Evolutionary conservation across 2,329 filamentous ascomycete species (phyloP).

Genomic region (Hysterium pulicare): DNA sequence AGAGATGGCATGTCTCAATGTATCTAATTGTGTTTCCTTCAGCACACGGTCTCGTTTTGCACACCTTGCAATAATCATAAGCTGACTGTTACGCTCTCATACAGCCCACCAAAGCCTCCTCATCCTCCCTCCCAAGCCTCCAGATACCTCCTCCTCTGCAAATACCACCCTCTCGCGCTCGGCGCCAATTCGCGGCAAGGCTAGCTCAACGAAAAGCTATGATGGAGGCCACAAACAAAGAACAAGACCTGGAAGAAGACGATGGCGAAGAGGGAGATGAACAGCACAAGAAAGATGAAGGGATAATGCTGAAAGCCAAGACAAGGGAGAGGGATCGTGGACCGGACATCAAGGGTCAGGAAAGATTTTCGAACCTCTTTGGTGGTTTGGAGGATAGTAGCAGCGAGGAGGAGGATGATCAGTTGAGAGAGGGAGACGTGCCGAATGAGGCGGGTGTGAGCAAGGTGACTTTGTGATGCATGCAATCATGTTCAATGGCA

Average conservation of each 20-base stretch:
- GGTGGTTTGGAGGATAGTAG: conserved; percentile 30
- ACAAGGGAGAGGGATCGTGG: neutral
- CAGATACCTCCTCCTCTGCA: conserved; percentile 69
- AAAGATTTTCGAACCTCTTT: conserved; percentile 32
- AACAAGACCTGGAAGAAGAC: neutral
- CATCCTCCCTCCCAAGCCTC: conserved; percentile 53
- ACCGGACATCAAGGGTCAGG: neutral
- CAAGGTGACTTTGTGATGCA: too few relatives aligned
- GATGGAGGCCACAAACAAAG: conserved; percentile 17
- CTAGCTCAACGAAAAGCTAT: conserved; percentile 55
- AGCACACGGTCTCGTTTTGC: too few relatives aligned
- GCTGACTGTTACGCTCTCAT: neutral
- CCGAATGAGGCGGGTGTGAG: too few relatives aligned
- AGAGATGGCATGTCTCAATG: neutral
- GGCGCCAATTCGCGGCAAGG: conserved; percentile 84
- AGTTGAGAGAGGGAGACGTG: too few relatives aligned
- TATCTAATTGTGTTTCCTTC: neutral
- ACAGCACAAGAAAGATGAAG: neutral
- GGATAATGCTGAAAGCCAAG: neutral
- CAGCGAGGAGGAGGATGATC: conserved; percentile 26
- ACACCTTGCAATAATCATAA: too few relatives aligned
- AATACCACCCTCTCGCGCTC: conserved; percentile 79
- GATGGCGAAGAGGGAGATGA: conserved; percentile 19
- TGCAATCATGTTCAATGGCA: too few relatives aligned
- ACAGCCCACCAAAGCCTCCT: conserved; percentile 26